A percentile compares a stretch with the other conserved stretches of the same genome.
Conservation (phyloP, 2,329 filamentous ascomycete genomes). For the Nannizzia gypsea region DNA sequence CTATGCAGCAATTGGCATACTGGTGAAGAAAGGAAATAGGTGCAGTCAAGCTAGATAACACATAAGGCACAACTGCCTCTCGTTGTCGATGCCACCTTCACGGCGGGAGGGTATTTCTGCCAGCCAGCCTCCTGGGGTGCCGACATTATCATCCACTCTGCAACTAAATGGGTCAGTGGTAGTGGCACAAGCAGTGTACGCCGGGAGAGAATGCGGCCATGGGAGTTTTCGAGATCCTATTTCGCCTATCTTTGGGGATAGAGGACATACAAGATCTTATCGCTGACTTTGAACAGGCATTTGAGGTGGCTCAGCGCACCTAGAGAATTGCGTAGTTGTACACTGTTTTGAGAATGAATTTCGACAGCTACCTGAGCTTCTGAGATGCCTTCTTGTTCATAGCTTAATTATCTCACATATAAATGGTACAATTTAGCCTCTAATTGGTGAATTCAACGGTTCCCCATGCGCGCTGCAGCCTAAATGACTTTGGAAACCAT, state of each 20-base stretch:
- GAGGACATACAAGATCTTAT: constrained; percentile 98
- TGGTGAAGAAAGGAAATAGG: no score
- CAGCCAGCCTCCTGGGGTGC: constrained; percentile 56
- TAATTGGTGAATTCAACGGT: not conserved
- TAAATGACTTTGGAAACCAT: constrained; percentile 1
- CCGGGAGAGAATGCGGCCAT: constrained; percentile 71
- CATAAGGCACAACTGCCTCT: no score
- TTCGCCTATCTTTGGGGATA: constrained; percentile 39
- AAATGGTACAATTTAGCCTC: not conserved
- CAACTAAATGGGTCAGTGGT: constrained; percentile 93
- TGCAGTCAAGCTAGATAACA: no score
- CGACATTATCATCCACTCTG: constrained; percentile 87
- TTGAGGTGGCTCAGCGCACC: no score
- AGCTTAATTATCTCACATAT: not conserved
- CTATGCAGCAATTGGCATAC: no score
- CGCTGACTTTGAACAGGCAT: constrained; percentile 85
- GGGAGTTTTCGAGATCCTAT: no score
- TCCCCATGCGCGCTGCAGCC: not conserved
- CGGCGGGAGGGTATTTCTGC: no score
- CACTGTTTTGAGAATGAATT: not conserved
- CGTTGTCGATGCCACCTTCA: not conserved
- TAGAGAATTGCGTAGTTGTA: not conserved
- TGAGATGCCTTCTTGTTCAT: not conserved
- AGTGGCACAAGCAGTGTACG: constrained; percentile 87
- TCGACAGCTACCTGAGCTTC: not conserved